Percentiles rank a stretch among this genome's conserved stretches.
Evolutionary conservation across 352 stramenopile species (phyloP).

Genomic region (Phytophthora fragariae): DNA sequence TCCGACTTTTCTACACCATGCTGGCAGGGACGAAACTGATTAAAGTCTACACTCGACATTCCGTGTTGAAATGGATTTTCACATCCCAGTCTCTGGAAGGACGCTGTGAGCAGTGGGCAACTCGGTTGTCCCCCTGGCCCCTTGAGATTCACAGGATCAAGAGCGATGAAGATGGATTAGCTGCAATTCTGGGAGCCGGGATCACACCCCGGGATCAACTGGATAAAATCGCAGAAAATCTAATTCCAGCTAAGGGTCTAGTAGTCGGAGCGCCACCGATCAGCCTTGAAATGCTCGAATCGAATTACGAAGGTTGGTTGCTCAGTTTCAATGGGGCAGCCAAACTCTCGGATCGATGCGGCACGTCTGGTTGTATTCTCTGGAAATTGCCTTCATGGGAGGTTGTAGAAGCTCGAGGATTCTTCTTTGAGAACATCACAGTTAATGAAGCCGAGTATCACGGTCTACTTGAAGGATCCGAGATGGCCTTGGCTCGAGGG

Average conservation of each 20-base stretch:
- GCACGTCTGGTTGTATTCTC: too few species aligned
- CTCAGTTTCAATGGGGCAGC: slow-evolving; percentile 9
- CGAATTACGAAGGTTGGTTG: not conserved
- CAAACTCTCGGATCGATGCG: too few species aligned
- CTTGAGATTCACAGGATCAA: slow-evolving; percentile 3
- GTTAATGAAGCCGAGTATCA: slow-evolving; percentile 9
- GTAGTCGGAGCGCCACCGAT: too few species aligned
- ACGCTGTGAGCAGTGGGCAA: slow-evolving; percentile 8
- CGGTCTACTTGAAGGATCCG: not conserved
- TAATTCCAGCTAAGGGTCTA: slow-evolving; percentile 4
- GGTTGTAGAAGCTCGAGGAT: not conserved
- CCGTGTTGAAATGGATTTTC: slow-evolving; percentile 11
- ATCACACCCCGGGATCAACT: slow-evolving; percentile 4
- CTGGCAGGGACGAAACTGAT: not conserved
- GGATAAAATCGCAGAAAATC: slow-evolving; percentile 3
- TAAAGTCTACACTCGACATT: slow-evolving; percentile 12
- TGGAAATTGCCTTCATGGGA: not conserved
- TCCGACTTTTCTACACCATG: slow-evolving; percentile 5
- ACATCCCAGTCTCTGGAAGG: slow-evolving; percentile 6
- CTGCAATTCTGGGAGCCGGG: not conserved
- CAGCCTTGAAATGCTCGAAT: slow-evolving; percentile 13
- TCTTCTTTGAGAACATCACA: not conserved
- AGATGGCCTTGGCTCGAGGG: not conserved
- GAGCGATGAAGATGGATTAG: slow-evolving; percentile 5
- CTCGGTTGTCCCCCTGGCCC: not conserved